Base-by-base conservation (phyloP, 495 filamentous ascomycete species). In the Aspergillus asperescens region DNA sequence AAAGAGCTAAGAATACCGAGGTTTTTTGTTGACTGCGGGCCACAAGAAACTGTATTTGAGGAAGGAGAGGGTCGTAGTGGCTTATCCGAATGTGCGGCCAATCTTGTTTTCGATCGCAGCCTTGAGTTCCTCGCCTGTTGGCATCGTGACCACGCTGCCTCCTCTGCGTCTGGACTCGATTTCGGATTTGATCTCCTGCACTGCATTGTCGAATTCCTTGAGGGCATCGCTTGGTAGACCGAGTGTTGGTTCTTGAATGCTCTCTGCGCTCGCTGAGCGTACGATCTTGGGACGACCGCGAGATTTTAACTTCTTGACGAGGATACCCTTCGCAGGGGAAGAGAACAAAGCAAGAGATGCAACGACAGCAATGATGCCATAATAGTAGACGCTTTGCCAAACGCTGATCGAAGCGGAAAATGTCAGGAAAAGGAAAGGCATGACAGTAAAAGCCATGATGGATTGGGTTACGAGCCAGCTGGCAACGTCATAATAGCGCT, bases 321-420 rank as follows among this genome's bases (percentile, higher is more conserved):
- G 72, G 51, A 73, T 76, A 8, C 61, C 64, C 60, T 87, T 91
- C 1, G 79, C 87, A 0, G 91, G 89, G 1, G 87, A 89, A 27
- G 81, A 77, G 62, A 97, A 95, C 73, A 94, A 87, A 5, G 69
- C 82, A 49, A 90, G 76, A 23, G 82, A 79, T 3, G 68, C 62
- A 27, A 71, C 65, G n/a, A 82, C 85, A 40, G 81, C 81, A 42
- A 92, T 55, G 57, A 90, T 71, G 31, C 81, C 81, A 71, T 95
- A 97, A 75, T 88, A 96, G 68, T 95, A 91, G n/a, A 94, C 84
- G 25, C 86, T 81, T 0, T 77, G 62, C 93, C 93, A 98, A 52
- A 89, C 83, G 4, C 69, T 64, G 28, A 94, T 63, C 1, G 84
- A 88, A 41, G 77, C 74, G 16, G 67, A 63, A 56, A 96, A 80